These are phyloP conservation scores for Nakazawaea ernobii DNA, from an alignment of 805 yeast species.

Conservation along the genomic window DNA sequence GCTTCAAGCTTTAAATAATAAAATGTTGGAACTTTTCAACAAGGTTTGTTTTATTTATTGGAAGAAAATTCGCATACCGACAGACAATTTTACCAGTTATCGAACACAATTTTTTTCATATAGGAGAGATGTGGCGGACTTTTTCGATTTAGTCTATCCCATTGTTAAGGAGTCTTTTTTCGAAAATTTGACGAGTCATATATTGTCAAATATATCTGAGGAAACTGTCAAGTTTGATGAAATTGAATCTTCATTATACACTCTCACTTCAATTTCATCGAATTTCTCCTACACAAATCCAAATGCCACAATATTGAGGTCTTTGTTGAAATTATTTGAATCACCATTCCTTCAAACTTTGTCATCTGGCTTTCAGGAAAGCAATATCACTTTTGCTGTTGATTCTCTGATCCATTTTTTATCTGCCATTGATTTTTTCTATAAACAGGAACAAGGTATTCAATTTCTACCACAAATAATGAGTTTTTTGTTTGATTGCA, in stretches of 20 bases:
- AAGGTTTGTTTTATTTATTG: slow-evolving; percentile 61
- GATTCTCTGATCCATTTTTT: slow-evolving; percentile 52
- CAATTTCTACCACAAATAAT: slow-evolving; percentile 45
- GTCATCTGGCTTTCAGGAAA: background rate
- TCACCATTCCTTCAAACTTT: slow-evolving; percentile 23
- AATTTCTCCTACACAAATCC: slow-evolving; percentile 36
- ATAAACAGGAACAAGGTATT: slow-evolving; percentile 39
- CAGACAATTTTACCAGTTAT: slow-evolving; percentile 24
- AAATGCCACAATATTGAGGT: slow-evolving; percentile 15
- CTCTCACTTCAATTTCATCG: slow-evolving; percentile 50
- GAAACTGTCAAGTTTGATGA: slow-evolving; percentile 27
- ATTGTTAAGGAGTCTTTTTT: slow-evolving; percentile 52
- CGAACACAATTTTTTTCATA: slow-evolving; percentile 59
- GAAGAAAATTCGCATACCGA: slow-evolving; percentile 51
- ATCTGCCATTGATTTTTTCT: slow-evolving; percentile 56
- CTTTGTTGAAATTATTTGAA: slow-evolving; percentile 22
- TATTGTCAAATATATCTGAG: slow-evolving; percentile 20
- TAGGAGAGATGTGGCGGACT: slow-evolving; percentile 71
- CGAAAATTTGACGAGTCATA: slow-evolving; percentile 32
- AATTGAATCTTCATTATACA: slow-evolving; percentile 58
- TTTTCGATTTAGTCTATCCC: slow-evolving; percentile 67
- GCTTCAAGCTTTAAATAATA: slow-evolving; percentile 21
- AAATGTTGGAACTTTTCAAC: slow-evolving; percentile 35
- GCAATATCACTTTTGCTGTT: slow-evolving; percentile 21
- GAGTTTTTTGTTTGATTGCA: slow-evolving; percentile 36